A percentile compares a stretch with the other conserved stretches of the same genome.
Evolutionary conservation across 23 red algal genomes (phyloP).

Genomic region (Pyropia haitanensis): DNA sequence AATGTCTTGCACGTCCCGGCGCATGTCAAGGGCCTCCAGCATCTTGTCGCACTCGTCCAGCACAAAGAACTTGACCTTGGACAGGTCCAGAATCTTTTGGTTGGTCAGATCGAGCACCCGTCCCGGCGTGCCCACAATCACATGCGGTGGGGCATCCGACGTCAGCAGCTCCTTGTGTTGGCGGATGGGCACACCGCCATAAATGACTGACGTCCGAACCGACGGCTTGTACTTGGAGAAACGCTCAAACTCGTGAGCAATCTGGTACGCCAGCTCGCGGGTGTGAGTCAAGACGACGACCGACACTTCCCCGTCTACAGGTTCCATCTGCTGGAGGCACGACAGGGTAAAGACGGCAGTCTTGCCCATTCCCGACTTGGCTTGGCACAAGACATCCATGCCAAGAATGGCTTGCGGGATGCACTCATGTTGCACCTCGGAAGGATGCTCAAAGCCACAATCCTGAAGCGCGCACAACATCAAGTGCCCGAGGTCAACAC

Average conservation of each 20-base stretch:
- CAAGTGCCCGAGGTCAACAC: not conserved
- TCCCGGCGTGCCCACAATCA: conserved; percentile 86
- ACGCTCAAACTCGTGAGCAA: conserved; percentile 89
- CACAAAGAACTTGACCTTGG: conserved; percentile 88
- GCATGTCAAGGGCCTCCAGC: conserved; percentile 84
- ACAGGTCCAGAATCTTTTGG: conserved; percentile 61
- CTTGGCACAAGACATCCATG: conserved; percentile 85
- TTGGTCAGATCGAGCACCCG: conserved; percentile 69
- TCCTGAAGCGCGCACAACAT: conserved; percentile 19
- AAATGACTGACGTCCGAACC: conserved; percentile 63
- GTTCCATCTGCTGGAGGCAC: conserved; percentile 84
- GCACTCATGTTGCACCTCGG: conserved; percentile 93
- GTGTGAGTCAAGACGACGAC: conserved; percentile 77
- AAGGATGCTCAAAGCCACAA: conserved; percentile 95
- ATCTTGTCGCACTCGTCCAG: conserved; percentile 98
- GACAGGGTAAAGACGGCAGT: conserved; percentile 93
- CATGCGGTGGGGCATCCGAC: conserved; percentile 50
- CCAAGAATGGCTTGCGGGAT: conserved; percentile 91
- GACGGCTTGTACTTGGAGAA: conserved; percentile 86
- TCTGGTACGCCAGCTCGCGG: conserved; percentile 96
- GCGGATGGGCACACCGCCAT: conserved; percentile 87
- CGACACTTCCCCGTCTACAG: conserved; percentile 66
- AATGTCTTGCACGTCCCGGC: conserved; percentile 86
- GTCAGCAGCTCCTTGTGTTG: conserved; percentile 75
- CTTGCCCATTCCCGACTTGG: conserved; percentile 97